Evolutionary conservation across 2,329 filamentous ascomycete genomes (phyloP), one percentile per base, ranked within the genome.

Genomic region (Mycosphaerella sp.): DNA sequence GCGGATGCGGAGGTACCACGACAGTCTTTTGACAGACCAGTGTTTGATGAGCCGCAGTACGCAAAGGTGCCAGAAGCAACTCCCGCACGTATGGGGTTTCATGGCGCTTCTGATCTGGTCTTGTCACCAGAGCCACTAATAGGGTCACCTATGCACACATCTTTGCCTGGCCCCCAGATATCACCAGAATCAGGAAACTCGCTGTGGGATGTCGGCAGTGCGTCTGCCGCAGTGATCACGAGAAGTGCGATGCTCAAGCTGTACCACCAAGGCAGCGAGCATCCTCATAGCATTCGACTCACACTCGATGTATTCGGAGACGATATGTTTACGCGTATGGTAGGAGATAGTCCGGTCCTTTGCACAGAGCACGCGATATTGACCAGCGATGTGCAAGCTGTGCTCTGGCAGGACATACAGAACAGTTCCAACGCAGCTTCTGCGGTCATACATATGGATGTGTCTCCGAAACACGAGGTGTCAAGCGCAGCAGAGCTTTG

Each of bases 401-500:
- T 59, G 4, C 23, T 61, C 10, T 61, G 53, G 53, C 32, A 51
- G 34, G 50, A 53, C 21, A 46, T 51, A 6, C 14, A 45, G 42
- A 29, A 45, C 17, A 51, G 48, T 23, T 32, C 17, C 11, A 41
- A 51, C 32, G 32, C 32, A 45, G 32, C 41, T 45, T 41, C 42
- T 7, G 48, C 40, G 10, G 26, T 39, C 40, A 10, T 51, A 11
- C 48, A 45, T 23, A 14, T 51, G 23, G 48, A 51, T 39, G 42
- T 51, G 3, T 17, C 48, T 29, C 12, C 36, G 40, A 42, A 45
- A 29, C 34, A 34, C 9, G 44, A 57, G 12, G 38, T 57, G 10
- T 45, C 53, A 17, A 41, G 38, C 17, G 38, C 66, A 4, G 57
- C 54, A 12, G 63, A 66, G 36, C 51, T 59, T 42, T 56, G 63